Conservation (phyloP, 352 stramenopile genomes). For the Globisporangium uncinulatum region DNA sequence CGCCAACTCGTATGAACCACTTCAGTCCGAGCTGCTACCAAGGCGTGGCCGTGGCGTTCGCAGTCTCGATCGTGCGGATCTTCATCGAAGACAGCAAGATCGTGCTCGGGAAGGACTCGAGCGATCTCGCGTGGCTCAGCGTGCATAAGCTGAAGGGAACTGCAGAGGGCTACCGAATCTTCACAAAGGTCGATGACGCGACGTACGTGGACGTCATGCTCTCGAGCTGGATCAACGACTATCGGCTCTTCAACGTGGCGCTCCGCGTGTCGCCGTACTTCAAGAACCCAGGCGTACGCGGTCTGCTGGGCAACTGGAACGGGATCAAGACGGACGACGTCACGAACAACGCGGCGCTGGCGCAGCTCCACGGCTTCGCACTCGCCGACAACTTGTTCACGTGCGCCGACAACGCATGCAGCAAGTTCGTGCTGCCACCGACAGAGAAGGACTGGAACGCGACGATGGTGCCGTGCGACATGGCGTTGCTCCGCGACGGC, state of each 20-base stretch:
- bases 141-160: conserved; percentile 16
- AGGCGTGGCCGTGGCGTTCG: conserved; percentile 20
- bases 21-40: conserved; percentile 21
- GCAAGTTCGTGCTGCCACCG: conserved; percentile 12
- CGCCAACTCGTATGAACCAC: conserved; percentile 8
- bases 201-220: conserved; percentile 29
- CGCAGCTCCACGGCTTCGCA: conserved; percentile 11
- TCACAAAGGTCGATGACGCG: conserved; percentile 16
- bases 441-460: conserved; percentile 22
- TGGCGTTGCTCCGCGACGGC: conserved; percentile 6
- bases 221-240: conserved; percentile 18
- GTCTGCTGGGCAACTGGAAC: conserved; percentile 29
- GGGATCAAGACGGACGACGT: conserved; percentile 18
- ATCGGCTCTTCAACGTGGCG: conserved; percentile 23
- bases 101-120: conserved; percentile 15
- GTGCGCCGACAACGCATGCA: conserved; percentile 16
- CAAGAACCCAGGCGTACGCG: conserved; percentile 13
- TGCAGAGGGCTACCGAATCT: conserved; percentile 24
- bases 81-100: conserved; percentile 23
- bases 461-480: neutral
- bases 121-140: conserved; percentile 19
- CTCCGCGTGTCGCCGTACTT: conserved; percentile 24
- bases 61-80: conserved; percentile 21
- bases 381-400: conserved; percentile 24
- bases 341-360: conserved; percentile 14